These are phyloP conservation scores for Elymus sibiricus DNA, from an alignment of 176 grass and related monocot species.

Conservation along the genomic window DNA sequence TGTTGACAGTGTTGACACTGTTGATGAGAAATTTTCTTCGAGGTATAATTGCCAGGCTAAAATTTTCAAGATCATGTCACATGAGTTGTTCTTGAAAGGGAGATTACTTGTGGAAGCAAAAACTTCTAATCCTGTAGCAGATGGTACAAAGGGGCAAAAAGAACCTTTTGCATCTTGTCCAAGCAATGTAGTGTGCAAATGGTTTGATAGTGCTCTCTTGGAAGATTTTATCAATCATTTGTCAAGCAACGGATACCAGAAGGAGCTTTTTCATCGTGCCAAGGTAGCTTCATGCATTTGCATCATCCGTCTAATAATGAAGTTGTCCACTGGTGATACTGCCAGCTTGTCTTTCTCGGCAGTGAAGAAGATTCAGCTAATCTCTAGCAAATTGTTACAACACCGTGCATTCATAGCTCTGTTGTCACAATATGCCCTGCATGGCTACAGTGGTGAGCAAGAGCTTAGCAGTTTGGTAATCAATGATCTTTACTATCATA, in stretches of 20 bases:
- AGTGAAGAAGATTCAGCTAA: slow-evolving; percentile 53
- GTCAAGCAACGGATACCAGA: slow-evolving; percentile 46
- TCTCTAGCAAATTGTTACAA: slow-evolving; percentile 54
- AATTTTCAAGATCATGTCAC: slow-evolving; percentile 73
- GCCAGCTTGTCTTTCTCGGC: slow-evolving; percentile 70
- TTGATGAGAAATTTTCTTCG: slow-evolving; percentile 35
- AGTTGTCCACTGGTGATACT: slow-evolving; percentile 52
- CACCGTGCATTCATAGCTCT: slow-evolving; percentile 68
- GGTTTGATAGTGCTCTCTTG: slow-evolving; percentile 49
- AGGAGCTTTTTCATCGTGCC: slow-evolving; percentile 59
- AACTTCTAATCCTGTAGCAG: slow-evolving; percentile 18
- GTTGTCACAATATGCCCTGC: slow-evolving; percentile 55
- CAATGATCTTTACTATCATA: slow-evolving; percentile 74
- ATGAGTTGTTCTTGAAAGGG: slow-evolving; percentile 83
- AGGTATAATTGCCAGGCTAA: slow-evolving; percentile 67
- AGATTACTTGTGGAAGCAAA: slow-evolving; percentile 43
- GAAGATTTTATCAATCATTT: slow-evolving; percentile 57
- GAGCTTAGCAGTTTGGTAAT: slow-evolving; percentile 54
- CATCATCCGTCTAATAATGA: slow-evolving; percentile 64
- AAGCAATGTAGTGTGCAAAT: slow-evolving; percentile 42
- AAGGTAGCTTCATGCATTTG: slow-evolving; percentile 81
- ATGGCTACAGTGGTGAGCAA: slow-evolving; percentile 54
- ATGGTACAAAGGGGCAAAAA: slow-evolving; percentile 28
- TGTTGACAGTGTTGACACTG: slow-evolving; percentile 26
- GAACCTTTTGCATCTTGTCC: slow-evolving; percentile 29